A percentile compares a stretch with the other conserved stretches of the same genome.
phyloP scores from a whole-genome alignment of 176 grass and related monocot species.

The Triticum aestivum region DNA sequence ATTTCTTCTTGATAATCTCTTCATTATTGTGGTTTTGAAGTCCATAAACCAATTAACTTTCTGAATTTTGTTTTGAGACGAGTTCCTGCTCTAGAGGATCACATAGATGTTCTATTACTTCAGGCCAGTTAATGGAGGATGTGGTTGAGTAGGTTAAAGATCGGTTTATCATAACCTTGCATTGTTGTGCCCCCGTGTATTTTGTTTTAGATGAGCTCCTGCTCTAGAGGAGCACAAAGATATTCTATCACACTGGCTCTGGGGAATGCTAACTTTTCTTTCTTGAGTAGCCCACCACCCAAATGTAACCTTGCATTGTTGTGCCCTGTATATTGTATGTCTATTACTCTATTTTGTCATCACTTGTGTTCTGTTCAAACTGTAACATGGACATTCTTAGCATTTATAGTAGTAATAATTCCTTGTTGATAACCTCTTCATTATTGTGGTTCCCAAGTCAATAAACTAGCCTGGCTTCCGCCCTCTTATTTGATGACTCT shows the following conservation, averaged over 20 bases:
- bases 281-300: background rate
- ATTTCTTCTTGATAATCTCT: background rate
- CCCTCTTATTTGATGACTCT: background rate
- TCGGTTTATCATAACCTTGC: too few relatives aligned
- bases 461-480: background rate
- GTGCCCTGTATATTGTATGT: background rate
- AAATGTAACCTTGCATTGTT: background rate
- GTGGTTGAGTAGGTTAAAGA: background rate
- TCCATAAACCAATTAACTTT: background rate
- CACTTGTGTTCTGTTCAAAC: background rate
- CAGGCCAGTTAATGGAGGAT: background rate
- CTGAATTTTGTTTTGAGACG: too few relatives aligned
- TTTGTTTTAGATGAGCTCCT: too few relatives aligned
- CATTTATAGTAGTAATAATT: too few relatives aligned
- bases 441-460: background rate
- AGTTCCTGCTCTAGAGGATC: too few relatives aligned
- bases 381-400: background rate
- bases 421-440: background rate
- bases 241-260: background rate
- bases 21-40: background rate
- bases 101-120: background rate
- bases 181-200: too few relatives aligned
- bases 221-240: too few relatives aligned
- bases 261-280: background rate
- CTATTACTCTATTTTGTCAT: background rate